phyloP scores from a whole-genome alignment of 2,329 filamentous ascomycete species.

The Tolypocladium sp. region DNA sequence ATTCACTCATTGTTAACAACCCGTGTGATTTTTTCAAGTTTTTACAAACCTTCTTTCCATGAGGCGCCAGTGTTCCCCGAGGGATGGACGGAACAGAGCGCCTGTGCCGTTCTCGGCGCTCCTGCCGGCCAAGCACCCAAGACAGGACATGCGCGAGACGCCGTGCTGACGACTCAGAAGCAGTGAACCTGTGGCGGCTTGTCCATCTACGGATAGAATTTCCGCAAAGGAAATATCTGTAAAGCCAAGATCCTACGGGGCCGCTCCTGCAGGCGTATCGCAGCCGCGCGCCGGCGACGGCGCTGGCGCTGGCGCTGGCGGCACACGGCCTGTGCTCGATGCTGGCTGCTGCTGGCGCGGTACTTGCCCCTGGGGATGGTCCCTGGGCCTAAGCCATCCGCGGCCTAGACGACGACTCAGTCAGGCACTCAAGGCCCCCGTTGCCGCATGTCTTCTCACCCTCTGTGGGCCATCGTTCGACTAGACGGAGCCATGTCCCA shows the following conservation, averaged over 20 bases:
- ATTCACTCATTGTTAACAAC: background rate
- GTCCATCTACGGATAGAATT: background rate
- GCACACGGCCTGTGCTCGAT: background rate
- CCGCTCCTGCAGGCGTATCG: background rate
- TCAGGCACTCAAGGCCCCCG: background rate
- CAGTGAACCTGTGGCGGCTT: background rate
- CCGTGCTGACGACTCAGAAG: background rate
- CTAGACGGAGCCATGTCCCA: background rate
- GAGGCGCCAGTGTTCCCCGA: background rate
- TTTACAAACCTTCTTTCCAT: background rate
- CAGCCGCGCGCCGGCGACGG: background rate
- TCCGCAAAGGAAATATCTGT: background rate
- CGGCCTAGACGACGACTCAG: background rate
- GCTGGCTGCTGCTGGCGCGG: background rate
- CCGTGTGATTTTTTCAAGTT: background rate
- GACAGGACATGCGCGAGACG: background rate
- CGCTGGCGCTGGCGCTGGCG: background rate
- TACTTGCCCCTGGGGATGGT: background rate
- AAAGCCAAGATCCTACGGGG: background rate
- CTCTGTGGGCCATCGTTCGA: background rate
- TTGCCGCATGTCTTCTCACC: background rate
- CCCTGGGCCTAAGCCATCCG: background rate
- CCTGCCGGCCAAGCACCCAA: background rate
- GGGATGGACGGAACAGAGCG: background rate
- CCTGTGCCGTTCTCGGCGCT: background rate